Conservation (phyloP, 192 early-diverging fungal genomes). For the Thoreauomyces humboldtii region DNA sequence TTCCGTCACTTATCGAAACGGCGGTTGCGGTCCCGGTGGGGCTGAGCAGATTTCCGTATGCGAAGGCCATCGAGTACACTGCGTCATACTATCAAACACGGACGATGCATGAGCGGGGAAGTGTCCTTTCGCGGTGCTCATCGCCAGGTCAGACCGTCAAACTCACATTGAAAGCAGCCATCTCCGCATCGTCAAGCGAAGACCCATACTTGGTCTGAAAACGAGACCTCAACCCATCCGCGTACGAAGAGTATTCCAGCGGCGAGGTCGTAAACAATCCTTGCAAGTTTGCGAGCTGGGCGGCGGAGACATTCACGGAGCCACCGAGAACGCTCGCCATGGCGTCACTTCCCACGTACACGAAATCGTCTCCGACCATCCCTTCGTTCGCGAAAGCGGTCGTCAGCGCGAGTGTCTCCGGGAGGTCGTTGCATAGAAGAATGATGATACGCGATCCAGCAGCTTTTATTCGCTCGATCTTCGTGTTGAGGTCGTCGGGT, state of each 20-base stretch:
- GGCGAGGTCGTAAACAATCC: conserved; percentile 5
- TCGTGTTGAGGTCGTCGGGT: neutral
- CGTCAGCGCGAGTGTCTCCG: neutral
- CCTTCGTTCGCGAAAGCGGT: neutral
- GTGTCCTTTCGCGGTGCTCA: too few species aligned
- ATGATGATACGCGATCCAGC: conserved; percentile 7
- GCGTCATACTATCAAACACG: too few species aligned
- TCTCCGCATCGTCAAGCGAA: too few species aligned
- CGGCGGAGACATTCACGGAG: neutral
- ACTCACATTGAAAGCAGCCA: too few species aligned
- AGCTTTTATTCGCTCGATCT: conserved; percentile 8
- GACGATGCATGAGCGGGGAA: too few species aligned
- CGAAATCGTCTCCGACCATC: conserved; percentile 14
- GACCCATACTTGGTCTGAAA: too few species aligned
- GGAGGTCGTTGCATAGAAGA: neutral
- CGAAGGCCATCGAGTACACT: too few species aligned
- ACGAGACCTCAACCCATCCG: neutral
- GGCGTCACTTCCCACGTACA: conserved; percentile 7
- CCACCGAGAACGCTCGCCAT: neutral
- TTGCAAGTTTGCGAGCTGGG: neutral
- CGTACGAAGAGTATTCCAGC: conserved; percentile 9
- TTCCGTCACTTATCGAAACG: too few species aligned
- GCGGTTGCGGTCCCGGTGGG: too few species aligned
- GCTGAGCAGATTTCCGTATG: too few species aligned
- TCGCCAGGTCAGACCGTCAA: too few species aligned